These are phyloP conservation scores for Pleoardoris graminearum DNA, from an alignment of 2,329 filamentous ascomycete genomes.

Conservation along the genomic window DNA sequence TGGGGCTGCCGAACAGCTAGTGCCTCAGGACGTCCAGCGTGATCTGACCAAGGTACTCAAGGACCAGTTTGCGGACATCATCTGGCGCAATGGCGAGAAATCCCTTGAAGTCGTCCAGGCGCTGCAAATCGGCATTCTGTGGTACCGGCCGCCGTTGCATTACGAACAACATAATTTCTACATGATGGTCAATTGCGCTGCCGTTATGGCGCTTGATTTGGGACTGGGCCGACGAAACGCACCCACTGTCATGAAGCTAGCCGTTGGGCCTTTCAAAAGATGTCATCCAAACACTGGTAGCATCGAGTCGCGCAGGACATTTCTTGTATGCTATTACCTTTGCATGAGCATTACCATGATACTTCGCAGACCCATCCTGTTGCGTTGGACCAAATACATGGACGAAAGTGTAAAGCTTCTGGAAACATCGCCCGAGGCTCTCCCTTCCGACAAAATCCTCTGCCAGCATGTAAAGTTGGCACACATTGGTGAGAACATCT, in stretches of 20 bases:
- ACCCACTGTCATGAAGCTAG: constrained; percentile 46
- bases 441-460: constrained; percentile 60
- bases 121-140: constrained; percentile 73
- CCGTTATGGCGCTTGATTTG: constrained; percentile 81
- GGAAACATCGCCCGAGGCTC: constrained; percentile 58
- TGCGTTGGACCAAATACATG: constrained; percentile 66
- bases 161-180: constrained; percentile 90
- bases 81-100: constrained; percentile 77
- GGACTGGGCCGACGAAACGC: constrained; percentile 67
- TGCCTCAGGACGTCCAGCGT: constrained; percentile 61
- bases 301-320: constrained; percentile 61
- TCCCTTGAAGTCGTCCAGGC: constrained; percentile 82
- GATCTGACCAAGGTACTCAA: constrained; percentile 70
- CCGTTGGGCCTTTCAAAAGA: constrained; percentile 38
- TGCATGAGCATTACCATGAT: constrained; percentile 62
- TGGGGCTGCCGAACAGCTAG: constrained; percentile 47
- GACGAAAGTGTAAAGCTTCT: constrained; percentile 64
- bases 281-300: constrained; percentile 54
- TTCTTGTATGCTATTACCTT: constrained; percentile 65
- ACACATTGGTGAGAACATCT: constrained; percentile 61
- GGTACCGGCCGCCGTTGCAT: constrained; percentile 82
- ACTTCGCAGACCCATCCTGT: constrained; percentile 60
- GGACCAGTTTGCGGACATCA: constrained; percentile 71
- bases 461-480: constrained; percentile 63
- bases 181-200: constrained; percentile 79